phyloP scores from a whole-genome alignment of 2,329 filamentous ascomycete genomes.

The Penicillium nordicum region DNA sequence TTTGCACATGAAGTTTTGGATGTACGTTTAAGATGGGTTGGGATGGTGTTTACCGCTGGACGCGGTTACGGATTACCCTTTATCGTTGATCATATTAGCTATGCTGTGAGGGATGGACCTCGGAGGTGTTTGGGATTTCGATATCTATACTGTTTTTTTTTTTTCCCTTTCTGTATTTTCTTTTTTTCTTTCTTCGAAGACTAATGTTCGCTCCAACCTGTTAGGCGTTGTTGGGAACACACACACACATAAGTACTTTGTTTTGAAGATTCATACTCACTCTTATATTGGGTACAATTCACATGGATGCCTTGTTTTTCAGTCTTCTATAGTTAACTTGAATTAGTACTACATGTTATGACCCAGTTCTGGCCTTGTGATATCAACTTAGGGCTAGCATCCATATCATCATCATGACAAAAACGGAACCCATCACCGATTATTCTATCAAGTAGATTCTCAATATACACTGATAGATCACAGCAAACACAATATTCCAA shows the following conservation, averaged over 20 bases:
- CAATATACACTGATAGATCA: background rate
- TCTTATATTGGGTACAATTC: background rate
- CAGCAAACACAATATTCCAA: background rate
- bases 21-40: conserved; percentile 10
- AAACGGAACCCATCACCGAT: conserved; percentile 6
- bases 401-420: conserved; percentile 17
- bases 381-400: conserved; percentile 2
- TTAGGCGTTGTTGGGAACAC: background rate
- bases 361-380: conserved; percentile 11
- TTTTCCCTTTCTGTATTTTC: background rate
- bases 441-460: background rate
- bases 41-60: conserved; percentile 4
- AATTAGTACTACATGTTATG: too few species aligned
- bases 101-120: background rate
- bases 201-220: background rate
- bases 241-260: background rate
- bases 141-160: background rate
- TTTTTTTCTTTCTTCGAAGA: background rate
- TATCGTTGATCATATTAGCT: conserved; percentile 9
- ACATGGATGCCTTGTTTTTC: background rate
- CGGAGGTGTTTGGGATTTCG: conserved; percentile 1
- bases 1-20: background rate
- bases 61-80: conserved; percentile 1
- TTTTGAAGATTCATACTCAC: background rate
- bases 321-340: too few species aligned